These are phyloP conservation scores for Cystobasidium ongulense DNA, from an alignment of 768 basidiomycete species.

Conservation along the genomic window DNA sequence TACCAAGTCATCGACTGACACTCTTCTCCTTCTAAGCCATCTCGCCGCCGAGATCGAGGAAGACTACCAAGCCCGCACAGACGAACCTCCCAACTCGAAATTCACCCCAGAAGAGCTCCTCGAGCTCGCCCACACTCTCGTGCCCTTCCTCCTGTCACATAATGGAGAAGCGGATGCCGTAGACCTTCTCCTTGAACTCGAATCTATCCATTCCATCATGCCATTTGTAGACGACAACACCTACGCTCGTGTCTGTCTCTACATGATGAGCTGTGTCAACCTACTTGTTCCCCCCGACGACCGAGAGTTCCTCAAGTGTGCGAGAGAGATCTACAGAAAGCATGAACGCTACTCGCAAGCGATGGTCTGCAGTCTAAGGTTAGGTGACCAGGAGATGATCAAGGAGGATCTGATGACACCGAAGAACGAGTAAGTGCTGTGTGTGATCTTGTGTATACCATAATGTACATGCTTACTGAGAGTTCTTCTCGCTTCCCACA, in stretches of 20 bases:
- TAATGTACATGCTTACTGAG: neutral
- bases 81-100: slow-evolving; percentile 4
- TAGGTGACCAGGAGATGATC: slow-evolving; percentile 71
- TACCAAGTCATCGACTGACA: neutral
- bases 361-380: slow-evolving; percentile 69
- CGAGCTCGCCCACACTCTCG: slow-evolving; percentile 69
- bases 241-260: slow-evolving; percentile 78
- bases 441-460: neutral
- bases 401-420: slow-evolving; percentile 81
- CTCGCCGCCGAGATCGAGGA: slow-evolving; percentile 92
- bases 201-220: slow-evolving; percentile 71
- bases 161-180: slow-evolving; percentile 98
- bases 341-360: slow-evolving; percentile 86
- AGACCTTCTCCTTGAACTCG: slow-evolving; percentile 85
- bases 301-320: slow-evolving; percentile 73
- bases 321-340: slow-evolving; percentile 78
- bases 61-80: slow-evolving; percentile 63
- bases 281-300: slow-evolving; percentile 90
- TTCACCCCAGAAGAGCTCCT: slow-evolving; percentile 59
- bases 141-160: slow-evolving; percentile 78
- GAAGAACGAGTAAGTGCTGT: slow-evolving; percentile 64
- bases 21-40: slow-evolving; percentile 49
- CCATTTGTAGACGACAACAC: slow-evolving; percentile 78
- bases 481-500: slow-evolving; percentile 42
- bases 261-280: slow-evolving; percentile 90